A percentile compares a stretch with the other conserved stretches of the same genome.
Conservation (phyloP, 495 filamentous ascomycete species). For the Hypoxylon cercidicola region DNA sequence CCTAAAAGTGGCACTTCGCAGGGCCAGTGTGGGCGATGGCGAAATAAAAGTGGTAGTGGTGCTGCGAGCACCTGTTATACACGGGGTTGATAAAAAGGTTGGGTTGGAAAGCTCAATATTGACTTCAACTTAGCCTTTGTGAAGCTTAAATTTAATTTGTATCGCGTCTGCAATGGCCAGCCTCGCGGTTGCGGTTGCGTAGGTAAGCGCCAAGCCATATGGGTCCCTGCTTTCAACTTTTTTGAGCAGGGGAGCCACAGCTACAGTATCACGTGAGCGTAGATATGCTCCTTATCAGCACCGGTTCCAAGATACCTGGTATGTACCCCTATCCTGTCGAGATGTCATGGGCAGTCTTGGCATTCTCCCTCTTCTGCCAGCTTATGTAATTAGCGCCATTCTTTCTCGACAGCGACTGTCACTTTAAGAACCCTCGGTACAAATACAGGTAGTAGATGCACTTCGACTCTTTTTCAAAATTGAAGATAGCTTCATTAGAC, state of each 20-base stretch:
- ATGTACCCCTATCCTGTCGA: too few species aligned
- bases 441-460: too few species aligned
- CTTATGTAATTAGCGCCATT: too few species aligned
- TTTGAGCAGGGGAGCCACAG: background rate
- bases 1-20: background rate
- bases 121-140: conserved; percentile 17
- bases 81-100: background rate
- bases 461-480: too few species aligned
- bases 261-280: background rate
- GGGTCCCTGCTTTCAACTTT: background rate
- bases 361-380: too few species aligned
- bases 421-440: too few species aligned
- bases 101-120: conserved; percentile 1
- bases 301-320: too few species aligned
- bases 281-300: too few species aligned
- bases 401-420: too few species aligned
- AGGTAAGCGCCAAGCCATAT: background rate
- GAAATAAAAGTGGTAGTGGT: background rate
- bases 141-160: conserved; percentile 3
- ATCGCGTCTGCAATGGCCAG: background rate
- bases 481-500: too few species aligned
- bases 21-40: background rate
- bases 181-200: conserved; percentile 2
- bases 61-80: background rate
- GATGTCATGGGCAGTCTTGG: too few species aligned